Conservation (phyloP, 1,284 basidiomycete species). For the Rhizoctonia solani region DNA sequence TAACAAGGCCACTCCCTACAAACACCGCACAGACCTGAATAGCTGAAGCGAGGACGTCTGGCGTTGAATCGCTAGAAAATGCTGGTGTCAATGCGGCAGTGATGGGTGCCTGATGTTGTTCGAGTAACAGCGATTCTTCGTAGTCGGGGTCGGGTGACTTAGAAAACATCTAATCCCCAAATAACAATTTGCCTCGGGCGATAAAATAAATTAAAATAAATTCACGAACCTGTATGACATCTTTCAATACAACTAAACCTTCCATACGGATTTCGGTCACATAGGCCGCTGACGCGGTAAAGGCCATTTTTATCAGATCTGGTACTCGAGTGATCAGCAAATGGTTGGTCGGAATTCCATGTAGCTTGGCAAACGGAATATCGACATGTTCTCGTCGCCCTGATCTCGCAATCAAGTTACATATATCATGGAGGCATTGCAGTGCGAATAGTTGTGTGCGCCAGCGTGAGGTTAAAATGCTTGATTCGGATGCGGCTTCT, state of each 20-base stretch:
- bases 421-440: constrained; percentile 89
- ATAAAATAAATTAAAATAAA: neutral
- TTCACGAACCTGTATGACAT: constrained; percentile 81
- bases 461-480: constrained; percentile 77
- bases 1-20: constrained; percentile 94
- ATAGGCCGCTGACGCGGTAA: constrained; percentile 94
- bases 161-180: constrained; percentile 73
- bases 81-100: constrained; percentile 98
- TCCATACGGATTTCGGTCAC: constrained; percentile 95
- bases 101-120: constrained; percentile 98
- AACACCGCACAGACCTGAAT: constrained; percentile 95
- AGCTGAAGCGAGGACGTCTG: constrained; percentile 91
- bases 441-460: constrained; percentile 95
- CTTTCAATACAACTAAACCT: constrained; percentile 85
- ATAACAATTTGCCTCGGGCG: neutral
- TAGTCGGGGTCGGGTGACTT: constrained; percentile 90
- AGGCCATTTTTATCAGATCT: constrained; percentile 97
- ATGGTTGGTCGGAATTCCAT: constrained; percentile 52
- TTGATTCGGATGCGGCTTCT: constrained; percentile 46
- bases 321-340: constrained; percentile 81
- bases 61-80: constrained; percentile 92
- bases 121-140: constrained; percentile 86
- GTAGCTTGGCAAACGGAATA: constrained; percentile 61
- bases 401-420: constrained; percentile 71
- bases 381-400: constrained; percentile 84